Evolutionary conservation across 257 asterid species (phyloP), one percentile per base, ranked within the genome.

Genomic region (Anisodus acutangulus): DNA sequence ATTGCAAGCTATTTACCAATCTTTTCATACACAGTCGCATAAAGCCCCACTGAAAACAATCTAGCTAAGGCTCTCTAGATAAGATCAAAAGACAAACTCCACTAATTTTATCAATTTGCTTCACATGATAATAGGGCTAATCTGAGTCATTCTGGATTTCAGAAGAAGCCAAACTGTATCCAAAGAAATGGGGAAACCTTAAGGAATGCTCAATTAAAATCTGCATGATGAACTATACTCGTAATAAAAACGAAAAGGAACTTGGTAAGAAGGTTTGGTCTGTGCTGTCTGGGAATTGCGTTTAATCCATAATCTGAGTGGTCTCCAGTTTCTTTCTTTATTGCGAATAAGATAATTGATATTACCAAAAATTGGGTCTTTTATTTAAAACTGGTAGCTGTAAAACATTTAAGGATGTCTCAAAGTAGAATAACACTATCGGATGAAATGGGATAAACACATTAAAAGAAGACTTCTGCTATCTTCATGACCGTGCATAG

Each of bases 41-140:
- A 71, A 43, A 8, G 37, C 37, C 57, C 37, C 79, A 71, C 3
- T 1, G 55, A 9, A 9, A 71, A n/a, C 79, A 71, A 5, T 43
- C 79, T 43, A 43, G 9, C 58, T 22, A 26, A n/a, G 37, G 57
- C 16, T 4, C 58, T 71, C 26, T 45, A 37, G 58, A 45, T 1
- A 45, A 71, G 58, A 71, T 71, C 79, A 71, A 71, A 45, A 43
- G 55, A 45, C 55, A n/a, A 26, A 43, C 57, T 43, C 79, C 37
- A 45, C 79, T 71, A 71, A 41, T 4, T 41, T 71, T 71, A 43
- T 71, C 79, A n/a, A 9, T 43, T 71, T 16, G 8, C 79, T 43
- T 71, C 79, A n/a, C 79, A n/a, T 71, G 17, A 26, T n/a, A 45
- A 71, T 45, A 71, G 79, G 35, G 57, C n/a, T 71, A 70, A 43